Evolutionary conservation across 768 basidiomycete species (phyloP), one percentile per base, ranked within the genome.

Genomic region (Cubamyces sp.): DNA sequence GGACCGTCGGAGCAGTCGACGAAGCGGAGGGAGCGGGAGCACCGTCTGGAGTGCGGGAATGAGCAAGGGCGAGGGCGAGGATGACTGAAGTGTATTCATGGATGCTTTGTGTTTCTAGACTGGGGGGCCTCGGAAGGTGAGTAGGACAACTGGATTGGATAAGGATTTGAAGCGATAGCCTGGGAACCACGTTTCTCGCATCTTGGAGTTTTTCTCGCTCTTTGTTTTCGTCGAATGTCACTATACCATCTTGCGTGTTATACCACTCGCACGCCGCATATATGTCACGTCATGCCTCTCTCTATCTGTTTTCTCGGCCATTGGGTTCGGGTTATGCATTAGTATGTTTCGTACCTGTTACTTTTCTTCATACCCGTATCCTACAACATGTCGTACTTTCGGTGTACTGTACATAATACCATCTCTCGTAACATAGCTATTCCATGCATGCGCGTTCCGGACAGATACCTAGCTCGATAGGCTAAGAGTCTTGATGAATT

Each of bases 1-100:
- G 11, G 82, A 87, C 60, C 81, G 88, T 70, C 81, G 86, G 64
- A 84, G 85, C 57, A 76, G 82, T 50, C 79, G 82, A 62, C 76
- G 77, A 49, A 78, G 85, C 41, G 88, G 87, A 64, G 84, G 84
- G 40, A 87, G 86, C 66, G 86, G 83, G 12, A 90, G 90, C 73
- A 94, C 92, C 1, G 89, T 94, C 28, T 94, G 88, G 87, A 93
- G 92, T 71, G 91, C 91, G 53, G 91, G 91, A 34, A 87, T 91
- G 87, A 85, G 86, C 66, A 87, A 79, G 51, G 77, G 82, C 26
- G 86, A 78, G 40, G 80, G 79, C 15, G 75, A 74, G 30, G 75
- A 74, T 51, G 72, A 71, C 53, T 77, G 64, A 64, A 43, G 50
- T 63, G 62, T 63, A 57, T 40, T 46, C 39, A 34, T 49, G 62